Percentiles rank a stretch among this genome's conserved stretches.
phyloP scores from a whole-genome alignment of 1,284 basidiomycete genomes.

The Ganoderma multipileum region DNA sequence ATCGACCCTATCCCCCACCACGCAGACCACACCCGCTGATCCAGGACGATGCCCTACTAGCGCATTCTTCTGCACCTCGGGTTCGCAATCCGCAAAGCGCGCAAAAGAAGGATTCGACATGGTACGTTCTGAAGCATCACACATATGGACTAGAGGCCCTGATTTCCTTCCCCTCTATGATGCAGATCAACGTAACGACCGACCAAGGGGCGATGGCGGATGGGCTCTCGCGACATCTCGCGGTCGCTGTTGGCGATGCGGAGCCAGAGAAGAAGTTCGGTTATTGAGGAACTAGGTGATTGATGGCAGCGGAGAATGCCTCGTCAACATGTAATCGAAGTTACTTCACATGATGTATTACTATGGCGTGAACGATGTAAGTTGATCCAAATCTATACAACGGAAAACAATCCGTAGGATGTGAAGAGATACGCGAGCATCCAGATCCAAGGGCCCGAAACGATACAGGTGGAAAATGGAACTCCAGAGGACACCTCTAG shows the following conservation, averaged over 20 bases:
- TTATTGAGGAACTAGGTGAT: slow-evolving; percentile 20
- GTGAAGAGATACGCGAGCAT: background rate
- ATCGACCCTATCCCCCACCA: background rate
- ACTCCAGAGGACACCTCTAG: background rate
- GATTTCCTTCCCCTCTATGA: background rate
- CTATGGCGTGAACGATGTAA: background rate
- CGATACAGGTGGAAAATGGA: background rate
- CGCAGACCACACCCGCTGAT: background rate
- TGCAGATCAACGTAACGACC: slow-evolving; percentile 58
- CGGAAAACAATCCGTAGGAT: background rate
- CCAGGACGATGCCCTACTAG: slow-evolving; percentile 2
- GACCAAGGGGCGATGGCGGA: slow-evolving; percentile 56
- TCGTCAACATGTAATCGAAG: background rate
- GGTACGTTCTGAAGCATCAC: slow-evolving; percentile 29
- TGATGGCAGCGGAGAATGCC: background rate
- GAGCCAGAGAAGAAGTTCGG: slow-evolving; percentile 20
- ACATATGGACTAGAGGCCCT: background rate
- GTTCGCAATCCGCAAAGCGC: slow-evolving; percentile 45
- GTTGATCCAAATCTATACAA: background rate
- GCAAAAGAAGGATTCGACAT: slow-evolving; percentile 52
- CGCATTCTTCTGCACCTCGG: slow-evolving; percentile 45
- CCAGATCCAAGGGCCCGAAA: background rate
- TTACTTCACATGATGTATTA: slow-evolving; percentile 3
- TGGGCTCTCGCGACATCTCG: slow-evolving; percentile 44
- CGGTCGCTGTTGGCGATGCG: slow-evolving; percentile 37